Base-by-base conservation (phyloP, 495 filamentous ascomycete genomes). In the Sphaerosporella brunnea region DNA sequence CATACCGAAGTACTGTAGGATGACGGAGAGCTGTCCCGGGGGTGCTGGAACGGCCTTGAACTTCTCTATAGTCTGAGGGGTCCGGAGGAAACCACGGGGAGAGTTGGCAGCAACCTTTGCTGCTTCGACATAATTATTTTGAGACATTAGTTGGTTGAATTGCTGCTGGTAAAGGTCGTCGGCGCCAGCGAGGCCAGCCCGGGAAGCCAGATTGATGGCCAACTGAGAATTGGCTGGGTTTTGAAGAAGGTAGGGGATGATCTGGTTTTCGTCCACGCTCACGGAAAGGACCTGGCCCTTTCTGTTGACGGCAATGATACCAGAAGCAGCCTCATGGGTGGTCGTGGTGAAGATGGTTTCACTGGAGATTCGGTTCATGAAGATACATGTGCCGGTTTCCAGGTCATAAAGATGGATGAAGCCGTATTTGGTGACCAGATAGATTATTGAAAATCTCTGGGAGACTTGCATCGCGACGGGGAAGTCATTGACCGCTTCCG, bases 301-400 rank as follows among this genome's bases (percentile, higher is more conserved):
- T 47, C 92, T 75, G 63, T 99, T 99, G 48, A 99, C 83, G 45
- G 86, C 86, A n/a, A 94, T 72, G 50, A 95, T 77, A 55, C 90
- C 90, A 47, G 74, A 74, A 20, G 82, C 84, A 1, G 86, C 78
- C n/a, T 71, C 72, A 60, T 96, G 88, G 11, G 77, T 66, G 3
- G 85, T 78, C 10, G 86, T 93, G 13, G 86, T 87, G 67, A 99
- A 99, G 59, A 99, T 96, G 0, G 90, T 99, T 61, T 99, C 90
- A 67, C 85, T 92, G 18, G 90, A 99, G 58, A 99, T 99, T 43
- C 90, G 81, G 67, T 99, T 96, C 87, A 99, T 93, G 75, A 94
- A 99, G 60, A 99, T 88, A 61, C 85, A 90, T n/a, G 82, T 84
- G 26, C 83, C 90, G 4, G 83, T 88, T 68, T 96, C 90, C 36